Evolutionary conservation across 495 filamentous ascomycete genomes (phyloP).

Genomic region (Clohesyomyces aquaticus): DNA sequence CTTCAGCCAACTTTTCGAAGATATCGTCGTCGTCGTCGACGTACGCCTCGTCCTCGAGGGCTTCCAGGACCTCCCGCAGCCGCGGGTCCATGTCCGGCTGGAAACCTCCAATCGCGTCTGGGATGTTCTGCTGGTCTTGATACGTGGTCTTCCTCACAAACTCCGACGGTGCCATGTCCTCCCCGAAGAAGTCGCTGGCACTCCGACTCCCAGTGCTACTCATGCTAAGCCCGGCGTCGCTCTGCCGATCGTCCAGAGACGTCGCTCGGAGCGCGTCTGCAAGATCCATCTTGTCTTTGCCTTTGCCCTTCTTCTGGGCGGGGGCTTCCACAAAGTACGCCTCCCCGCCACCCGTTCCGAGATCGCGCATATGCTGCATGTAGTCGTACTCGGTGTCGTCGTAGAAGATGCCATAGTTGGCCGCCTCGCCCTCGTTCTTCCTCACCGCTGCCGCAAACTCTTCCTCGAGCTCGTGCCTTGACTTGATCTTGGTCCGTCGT

Average conservation of each 20-base stretch:
- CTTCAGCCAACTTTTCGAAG: conserved; percentile 76
- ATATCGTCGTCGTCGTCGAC: conserved; percentile 81
- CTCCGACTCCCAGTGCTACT: conserved; percentile 35
- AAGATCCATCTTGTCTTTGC: conserved; percentile 72
- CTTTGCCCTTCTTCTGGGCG: conserved; percentile 61
- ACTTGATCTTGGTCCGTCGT: conserved; percentile 59
- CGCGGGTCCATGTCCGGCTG: conserved; percentile 98
- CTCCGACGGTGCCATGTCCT: conserved; percentile 70
- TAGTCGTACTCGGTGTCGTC: conserved; percentile 95
- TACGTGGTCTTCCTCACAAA: conserved; percentile 75
- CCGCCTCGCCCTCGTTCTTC: conserved; percentile 93
- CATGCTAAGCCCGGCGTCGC: conserved; percentile 50
- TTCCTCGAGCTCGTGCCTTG: conserved; percentile 71
- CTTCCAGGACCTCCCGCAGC: conserved; percentile 88
- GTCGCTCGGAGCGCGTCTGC: conserved; percentile 76
- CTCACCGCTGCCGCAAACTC: conserved; percentile 75
- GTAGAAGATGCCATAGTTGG: conserved; percentile 87
- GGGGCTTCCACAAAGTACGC: conserved; percentile 77
- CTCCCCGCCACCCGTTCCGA: conserved; percentile 62
- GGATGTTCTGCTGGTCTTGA: conserved; percentile 91
- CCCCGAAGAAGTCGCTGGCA: conserved; percentile 58
- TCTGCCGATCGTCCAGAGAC: conserved; percentile 53
- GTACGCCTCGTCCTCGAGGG: conserved; percentile 93
- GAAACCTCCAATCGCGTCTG: conserved; percentile 88
- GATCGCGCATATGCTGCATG: conserved; percentile 97